Conservation (phyloP, 352 stramenopile genomes). For the Globisporangium spinosum region DNA sequence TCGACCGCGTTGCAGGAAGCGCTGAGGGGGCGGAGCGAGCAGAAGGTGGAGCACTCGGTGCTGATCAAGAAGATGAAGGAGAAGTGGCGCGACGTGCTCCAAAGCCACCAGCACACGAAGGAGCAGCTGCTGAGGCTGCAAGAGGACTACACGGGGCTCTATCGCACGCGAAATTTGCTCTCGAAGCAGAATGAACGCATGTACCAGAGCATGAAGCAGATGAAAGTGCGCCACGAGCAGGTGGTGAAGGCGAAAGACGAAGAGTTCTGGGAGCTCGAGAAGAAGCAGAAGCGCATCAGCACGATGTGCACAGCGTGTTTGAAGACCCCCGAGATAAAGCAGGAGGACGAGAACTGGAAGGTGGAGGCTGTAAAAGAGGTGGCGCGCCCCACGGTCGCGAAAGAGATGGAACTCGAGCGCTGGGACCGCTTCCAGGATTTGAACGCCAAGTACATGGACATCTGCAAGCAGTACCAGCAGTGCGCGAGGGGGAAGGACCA, state of each 20-base stretch:
- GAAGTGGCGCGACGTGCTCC: slow-evolving; percentile 60
- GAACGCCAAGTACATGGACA: slow-evolving; percentile 64
- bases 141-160: slow-evolving; percentile 70
- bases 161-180: slow-evolving; percentile 33
- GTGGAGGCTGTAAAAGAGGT: slow-evolving; percentile 47
- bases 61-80: slow-evolving; percentile 55
- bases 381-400: slow-evolving; percentile 40
- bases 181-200: slow-evolving; percentile 49
- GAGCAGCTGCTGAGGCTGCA: slow-evolving; percentile 65
- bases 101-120: slow-evolving; percentile 36
- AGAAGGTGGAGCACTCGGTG: slow-evolving; percentile 44
- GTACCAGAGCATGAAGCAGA: slow-evolving; percentile 36
- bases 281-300: slow-evolving; percentile 45
- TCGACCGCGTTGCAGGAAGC: slow-evolving; percentile 48
- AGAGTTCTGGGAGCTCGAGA: slow-evolving; percentile 61
- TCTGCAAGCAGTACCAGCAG: slow-evolving; percentile 38
- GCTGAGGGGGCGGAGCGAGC: slow-evolving; percentile 37
- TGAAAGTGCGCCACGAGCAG: slow-evolving; percentile 46
- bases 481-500: slow-evolving; percentile 23
- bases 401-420: slow-evolving; percentile 57
- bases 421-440: slow-evolving; percentile 70
- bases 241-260: slow-evolving; percentile 46
- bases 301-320: slow-evolving; percentile 43
- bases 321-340: slow-evolving; percentile 51
- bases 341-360: slow-evolving; percentile 36